These are phyloP conservation scores for Tolypocladium album DNA, from an alignment of 2,329 filamentous ascomycete genomes.

Conservation along the genomic window DNA sequence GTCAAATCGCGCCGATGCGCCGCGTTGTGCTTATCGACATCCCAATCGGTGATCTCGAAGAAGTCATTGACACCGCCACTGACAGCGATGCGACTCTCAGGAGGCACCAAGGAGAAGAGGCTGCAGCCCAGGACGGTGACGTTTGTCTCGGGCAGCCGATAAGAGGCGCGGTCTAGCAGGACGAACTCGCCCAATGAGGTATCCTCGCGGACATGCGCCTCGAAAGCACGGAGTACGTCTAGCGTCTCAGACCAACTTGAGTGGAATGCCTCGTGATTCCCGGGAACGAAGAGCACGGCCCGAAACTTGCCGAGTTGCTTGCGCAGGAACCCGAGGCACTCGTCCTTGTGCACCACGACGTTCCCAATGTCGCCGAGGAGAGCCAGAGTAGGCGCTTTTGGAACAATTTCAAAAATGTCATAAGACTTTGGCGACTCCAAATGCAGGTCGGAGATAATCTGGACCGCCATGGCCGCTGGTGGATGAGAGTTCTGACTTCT, in stretches of 20 bases:
- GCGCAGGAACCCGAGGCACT: slow-evolving; percentile 32
- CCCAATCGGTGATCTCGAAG: slow-evolving; percentile 31
- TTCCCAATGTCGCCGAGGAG: slow-evolving; percentile 48
- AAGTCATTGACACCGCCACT: slow-evolving; percentile 40
- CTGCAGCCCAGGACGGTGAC: slow-evolving; percentile 25
- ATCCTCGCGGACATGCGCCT: slow-evolving; percentile 13
- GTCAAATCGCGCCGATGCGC: slow-evolving; percentile 26
- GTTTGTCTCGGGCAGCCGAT: slow-evolving; percentile 11
- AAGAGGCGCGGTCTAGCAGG: slow-evolving; percentile 22
- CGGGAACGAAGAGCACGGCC: slow-evolving; percentile 38
- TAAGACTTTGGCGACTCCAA: slow-evolving; percentile 39
- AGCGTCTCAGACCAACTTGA: slow-evolving; percentile 24
- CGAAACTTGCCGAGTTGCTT: slow-evolving; percentile 36
- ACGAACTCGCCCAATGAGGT: slow-evolving; percentile 24
- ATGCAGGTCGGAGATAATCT: slow-evolving; percentile 49
- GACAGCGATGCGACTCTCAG: slow-evolving; percentile 24
- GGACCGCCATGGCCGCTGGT: not conserved
- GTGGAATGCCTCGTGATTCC: slow-evolving; percentile 46
- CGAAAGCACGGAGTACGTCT: slow-evolving; percentile 18
- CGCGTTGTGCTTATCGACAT: slow-evolving; percentile 22
- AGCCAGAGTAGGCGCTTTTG: slow-evolving; percentile 38
- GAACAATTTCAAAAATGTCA: slow-evolving; percentile 34
- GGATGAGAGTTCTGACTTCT: not conserved
- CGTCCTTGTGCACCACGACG: slow-evolving; percentile 23
- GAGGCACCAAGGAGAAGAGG: slow-evolving; percentile 36